Base-by-base conservation (phyloP, 495 filamentous ascomycete species). In the Penicillium lividum region DNA sequence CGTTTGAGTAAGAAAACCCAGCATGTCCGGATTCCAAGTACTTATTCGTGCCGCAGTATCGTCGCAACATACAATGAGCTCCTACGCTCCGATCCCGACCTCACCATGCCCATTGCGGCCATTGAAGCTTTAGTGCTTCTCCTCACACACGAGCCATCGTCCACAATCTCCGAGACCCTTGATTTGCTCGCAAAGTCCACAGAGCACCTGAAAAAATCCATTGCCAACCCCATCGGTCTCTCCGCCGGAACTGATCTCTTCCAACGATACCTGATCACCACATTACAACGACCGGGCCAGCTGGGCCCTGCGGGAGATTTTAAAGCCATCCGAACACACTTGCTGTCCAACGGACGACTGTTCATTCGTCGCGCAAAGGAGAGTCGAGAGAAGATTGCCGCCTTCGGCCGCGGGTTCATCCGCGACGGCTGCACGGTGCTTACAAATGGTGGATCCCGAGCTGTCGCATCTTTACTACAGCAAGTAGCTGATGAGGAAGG, bases 191-290 rank as follows among this genome's bases (percentile, higher is more conserved):
- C 86, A 67, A 82, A 82, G 30, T 86, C 91, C 57, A 91, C 90
- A 57, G 71, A 78, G 8, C 84, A 86, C 60, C 82, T 98, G 57
- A 91, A 91, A 71, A 75, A 77, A 53, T 81, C 86, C 13, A 85
- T 93, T 43, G 78, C 89, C 3, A 98, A 98, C 73, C 89, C 93
- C 13, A 91, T 98, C 60, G 76, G 93, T 28, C 82, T 97, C 22
- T 91, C 89, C 34, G 94, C 95, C 50, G 94, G 94, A 63, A 96
- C 93, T 63, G 93, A 97, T 71, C 82, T 97, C 56, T 98, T 98
- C 79, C 92, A 94, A 71, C 86, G 92, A 66, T 98, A 93, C 74
- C 84, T 98, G 47, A 88, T 96, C 56, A 84, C 82, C 43, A 85
- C 84, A 40, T 74, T 89, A 63, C 83, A 87, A 65, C 70, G 82